phyloP scores from a whole-genome alignment of 108 stramenopile species.

The Mediolabrus comicus region DNA sequence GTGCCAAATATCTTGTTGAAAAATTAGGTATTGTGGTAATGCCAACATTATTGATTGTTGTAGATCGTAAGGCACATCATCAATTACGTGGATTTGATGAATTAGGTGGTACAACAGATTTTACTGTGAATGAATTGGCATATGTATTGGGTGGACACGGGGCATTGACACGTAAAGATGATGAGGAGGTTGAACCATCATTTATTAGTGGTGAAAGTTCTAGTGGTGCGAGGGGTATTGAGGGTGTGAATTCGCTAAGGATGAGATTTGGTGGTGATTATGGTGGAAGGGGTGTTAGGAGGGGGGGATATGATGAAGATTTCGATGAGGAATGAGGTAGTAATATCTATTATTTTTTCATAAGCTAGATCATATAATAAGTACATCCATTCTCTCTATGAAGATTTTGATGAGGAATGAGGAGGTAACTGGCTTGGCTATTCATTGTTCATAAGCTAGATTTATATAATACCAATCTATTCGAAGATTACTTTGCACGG shows the following conservation, averaged over 20 bases:
- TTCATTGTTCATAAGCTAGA: background rate
- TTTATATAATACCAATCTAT: background rate
- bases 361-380: background rate
- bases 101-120: slow-evolving; percentile 93
- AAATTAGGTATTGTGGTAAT: slow-evolving; percentile 91
- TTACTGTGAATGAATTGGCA: slow-evolving; percentile 79
- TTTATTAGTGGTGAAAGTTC: slow-evolving; percentile 8
- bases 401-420: slow-evolving; percentile 34
- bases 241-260: slow-evolving; percentile 14
- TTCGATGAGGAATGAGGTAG: slow-evolving; percentile 17
- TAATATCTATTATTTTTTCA: background rate
- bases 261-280: slow-evolving; percentile 13
- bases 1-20: slow-evolving; percentile 91
- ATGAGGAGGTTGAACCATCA: slow-evolving; percentile 48
- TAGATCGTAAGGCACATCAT: slow-evolving; percentile 92
- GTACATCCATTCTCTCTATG: no score
- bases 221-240: background rate
- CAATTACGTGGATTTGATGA: slow-evolving; percentile 96
- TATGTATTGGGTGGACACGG: slow-evolving; percentile 73
- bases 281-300: background rate
- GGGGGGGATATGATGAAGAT: slow-evolving; percentile 27
- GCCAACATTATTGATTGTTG: slow-evolving; percentile 94
- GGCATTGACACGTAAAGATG: slow-evolving; percentile 49
- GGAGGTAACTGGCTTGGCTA: background rate
- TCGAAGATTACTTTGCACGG: no score